Conservation (phyloP, 805 yeast genomes). For the Candida ficus region DNA sequence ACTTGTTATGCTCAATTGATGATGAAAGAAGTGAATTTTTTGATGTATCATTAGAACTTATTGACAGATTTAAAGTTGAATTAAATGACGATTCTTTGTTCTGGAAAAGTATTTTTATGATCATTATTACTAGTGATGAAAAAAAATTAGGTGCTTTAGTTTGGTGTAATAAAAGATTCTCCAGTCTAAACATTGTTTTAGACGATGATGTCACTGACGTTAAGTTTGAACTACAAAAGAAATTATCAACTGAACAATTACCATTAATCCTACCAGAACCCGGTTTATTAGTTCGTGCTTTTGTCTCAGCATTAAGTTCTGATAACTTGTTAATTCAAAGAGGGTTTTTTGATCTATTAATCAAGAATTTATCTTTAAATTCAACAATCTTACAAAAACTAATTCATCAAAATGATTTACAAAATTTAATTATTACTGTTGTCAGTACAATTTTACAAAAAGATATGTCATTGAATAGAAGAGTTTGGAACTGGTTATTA, state of each 20-base stretch:
- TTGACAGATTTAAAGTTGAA: slow-evolving; percentile 54
- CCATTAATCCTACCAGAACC: slow-evolving; percentile 71
- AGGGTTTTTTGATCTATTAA: slow-evolving; percentile 80
- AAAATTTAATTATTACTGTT: slow-evolving; percentile 54
- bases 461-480: slow-evolving; percentile 92
- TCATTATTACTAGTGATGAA: slow-evolving; percentile 74
- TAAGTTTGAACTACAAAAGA: slow-evolving; percentile 4
- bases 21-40: slow-evolving; percentile 88
- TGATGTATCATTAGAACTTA: slow-evolving; percentile 48
- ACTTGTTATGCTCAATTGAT: slow-evolving; percentile 83
- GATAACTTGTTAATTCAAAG: slow-evolving; percentile 75
- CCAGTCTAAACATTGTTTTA: slow-evolving; percentile 43
- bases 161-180: slow-evolving; percentile 66
- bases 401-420: slow-evolving; percentile 48
- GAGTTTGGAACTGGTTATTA: slow-evolving; percentile 89
- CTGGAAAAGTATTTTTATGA: slow-evolving; percentile 79
- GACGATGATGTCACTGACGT: slow-evolving; percentile 7
- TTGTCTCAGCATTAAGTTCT: slow-evolving; percentile 59
- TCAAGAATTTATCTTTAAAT: slow-evolving; percentile 60
- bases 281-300: slow-evolving; percentile 70
- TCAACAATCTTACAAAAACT: slow-evolving; percentile 49
- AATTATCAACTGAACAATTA: slow-evolving; percentile 44
- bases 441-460: slow-evolving; percentile 65
- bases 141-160: slow-evolving; percentile 77
- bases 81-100: slow-evolving; percentile 67